Conservation (phyloP, 257 asterid species). For the Osmanthus fragrans region DNA sequence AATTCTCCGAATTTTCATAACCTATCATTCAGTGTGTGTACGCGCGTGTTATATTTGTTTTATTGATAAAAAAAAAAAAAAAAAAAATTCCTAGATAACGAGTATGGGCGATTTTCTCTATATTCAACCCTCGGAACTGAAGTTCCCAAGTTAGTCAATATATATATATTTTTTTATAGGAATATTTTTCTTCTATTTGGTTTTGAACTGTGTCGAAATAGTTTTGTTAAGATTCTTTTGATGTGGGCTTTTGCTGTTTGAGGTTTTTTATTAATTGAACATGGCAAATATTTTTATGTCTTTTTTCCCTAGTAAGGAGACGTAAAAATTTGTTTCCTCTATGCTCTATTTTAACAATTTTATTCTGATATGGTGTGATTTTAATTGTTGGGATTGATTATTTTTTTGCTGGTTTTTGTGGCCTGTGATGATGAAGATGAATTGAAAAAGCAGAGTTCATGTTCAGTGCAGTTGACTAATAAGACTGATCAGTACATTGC, state of each 20-base stretch:
- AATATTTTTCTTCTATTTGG: background rate
- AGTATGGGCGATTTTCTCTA: conserved; percentile 65
- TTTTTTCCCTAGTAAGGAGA: background rate
- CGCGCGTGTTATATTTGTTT: conserved; percentile 2
- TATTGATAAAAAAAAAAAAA: background rate
- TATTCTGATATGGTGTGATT: conserved; percentile 14
- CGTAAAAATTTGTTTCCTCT: background rate
- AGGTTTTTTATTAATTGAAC: conserved; percentile 10
- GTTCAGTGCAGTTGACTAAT: conserved; percentile 77
- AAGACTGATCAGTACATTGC: conserved; percentile 77
- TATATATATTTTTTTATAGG: background rate
- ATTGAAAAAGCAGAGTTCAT: conserved; percentile 77
- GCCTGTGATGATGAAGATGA: conserved; percentile 55
- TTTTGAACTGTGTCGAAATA: conserved; percentile 11
- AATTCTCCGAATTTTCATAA: background rate
- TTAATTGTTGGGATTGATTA: conserved; percentile 14
- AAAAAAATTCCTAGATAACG: conserved; percentile 32
- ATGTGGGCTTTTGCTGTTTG: conserved; percentile 12
- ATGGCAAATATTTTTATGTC: background rate
- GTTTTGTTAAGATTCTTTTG: background rate
- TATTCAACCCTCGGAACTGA: conserved; percentile 75
- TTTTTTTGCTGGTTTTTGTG: conserved; percentile 23
- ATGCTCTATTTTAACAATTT: conserved; percentile 2
- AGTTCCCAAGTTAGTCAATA: conserved; percentile 75
- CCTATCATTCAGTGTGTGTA: background rate